These are phyloP conservation scores for Rubus parviflorus DNA, from an alignment of 306 rosid species.

Conservation along the genomic window DNA sequence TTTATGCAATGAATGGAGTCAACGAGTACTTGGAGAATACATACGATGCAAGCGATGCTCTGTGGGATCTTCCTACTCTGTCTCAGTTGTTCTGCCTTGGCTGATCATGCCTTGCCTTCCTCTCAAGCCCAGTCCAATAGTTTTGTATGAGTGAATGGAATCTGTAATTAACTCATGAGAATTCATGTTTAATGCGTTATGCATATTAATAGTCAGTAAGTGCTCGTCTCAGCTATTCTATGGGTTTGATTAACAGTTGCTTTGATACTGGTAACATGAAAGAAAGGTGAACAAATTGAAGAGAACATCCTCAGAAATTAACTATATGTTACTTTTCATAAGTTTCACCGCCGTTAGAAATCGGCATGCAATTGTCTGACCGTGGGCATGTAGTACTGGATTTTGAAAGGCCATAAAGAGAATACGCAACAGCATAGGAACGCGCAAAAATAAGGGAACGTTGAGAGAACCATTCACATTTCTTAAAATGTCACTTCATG, in stretches of 20 bases:
- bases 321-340: background rate
- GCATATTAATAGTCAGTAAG: slow-evolving; percentile 2
- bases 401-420: background rate
- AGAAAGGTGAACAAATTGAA: background rate
- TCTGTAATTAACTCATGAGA: slow-evolving; percentile 7
- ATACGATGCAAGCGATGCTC: slow-evolving; percentile 31
- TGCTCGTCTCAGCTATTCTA: background rate
- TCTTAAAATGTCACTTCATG: slow-evolving; percentile 26
- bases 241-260: background rate
- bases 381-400: background rate
- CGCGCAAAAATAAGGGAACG: background rate
- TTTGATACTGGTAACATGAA: background rate
- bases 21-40: slow-evolving; percentile 27
- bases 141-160: background rate
- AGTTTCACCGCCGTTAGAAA: background rate
- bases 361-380: background rate
- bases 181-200: background rate
- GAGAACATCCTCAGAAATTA: background rate
- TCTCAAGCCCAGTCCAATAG: background rate
- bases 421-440: too few species aligned
- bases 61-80: slow-evolving; percentile 40
- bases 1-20: slow-evolving; percentile 30
- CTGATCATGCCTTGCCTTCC: slow-evolving; percentile 9
- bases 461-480: background rate
- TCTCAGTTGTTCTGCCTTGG: slow-evolving; percentile 33